Base-by-base conservation (phyloP, 192 early-diverging fungal genomes). In the Diversispora epigaea region DNA sequence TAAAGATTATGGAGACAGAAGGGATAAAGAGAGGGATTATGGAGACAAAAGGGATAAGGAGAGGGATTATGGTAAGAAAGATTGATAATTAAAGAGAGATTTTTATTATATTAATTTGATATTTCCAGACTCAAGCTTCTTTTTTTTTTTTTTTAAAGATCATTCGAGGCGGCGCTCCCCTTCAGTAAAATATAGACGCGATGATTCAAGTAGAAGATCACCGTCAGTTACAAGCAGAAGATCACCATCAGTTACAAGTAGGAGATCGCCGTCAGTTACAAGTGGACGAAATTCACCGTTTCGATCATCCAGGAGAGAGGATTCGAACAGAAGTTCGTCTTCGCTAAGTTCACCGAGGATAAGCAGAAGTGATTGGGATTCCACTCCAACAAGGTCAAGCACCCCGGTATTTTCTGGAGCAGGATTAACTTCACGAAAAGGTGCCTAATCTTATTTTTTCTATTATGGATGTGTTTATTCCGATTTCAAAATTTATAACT, bases 331-430 rank as follows among this genome's bases (percentile, higher is more conserved):
- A 63, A 43, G 14, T 15, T 19, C 12, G 22, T 14, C 4, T 11
- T 43, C 17, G 21, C 21, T 12, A 63, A 10, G 1, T 11, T 12
- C 25, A 21, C 0, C 11, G 32, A 22, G 15, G 77, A 46, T 77
- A 15, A 80, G 71, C 39, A 66, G 78, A 61, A 79, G 82, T 60
- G 82, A 83, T 45, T 83, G 82, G 79, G 82, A 83, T 73, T 76
- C 82, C 3, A 80, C 79, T 25, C 82, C 82, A 11, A 56, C 76
- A 12, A 63, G 77, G 45, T 40, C 68, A 8, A 40, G 68, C 69
- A 82, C 82, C 7, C 77, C 80, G 40, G 60, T 72, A 1, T 71
- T 57, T 7, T 65, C 79, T 41, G 57, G 57, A 21, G 79, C 79
- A 14, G 79, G 82, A 0, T 46, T 80, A 32, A 83, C 82, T 4